phyloP scores from a whole-genome alignment of 139 green algal species.

The Closterium sp. region DNA sequence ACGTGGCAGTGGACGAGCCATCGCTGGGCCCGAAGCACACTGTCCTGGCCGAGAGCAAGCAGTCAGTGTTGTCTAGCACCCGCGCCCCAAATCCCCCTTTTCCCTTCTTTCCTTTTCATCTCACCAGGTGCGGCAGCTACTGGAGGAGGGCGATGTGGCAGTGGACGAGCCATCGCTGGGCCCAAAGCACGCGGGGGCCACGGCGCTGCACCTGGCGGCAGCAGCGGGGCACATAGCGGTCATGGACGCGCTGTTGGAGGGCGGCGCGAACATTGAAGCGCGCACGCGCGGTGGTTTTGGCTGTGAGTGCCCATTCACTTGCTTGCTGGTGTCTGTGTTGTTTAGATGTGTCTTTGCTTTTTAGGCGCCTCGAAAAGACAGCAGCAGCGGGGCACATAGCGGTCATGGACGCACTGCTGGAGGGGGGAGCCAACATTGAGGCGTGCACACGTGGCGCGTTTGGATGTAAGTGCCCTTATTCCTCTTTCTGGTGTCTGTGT shows the following conservation, averaged over 20 bases:
- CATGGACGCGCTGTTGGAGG: conserved; percentile 31
- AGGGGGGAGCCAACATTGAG: conserved; percentile 32
- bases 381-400: conserved; percentile 14
- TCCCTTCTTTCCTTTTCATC: too few relatives aligned
- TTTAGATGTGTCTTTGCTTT: too few relatives aligned
- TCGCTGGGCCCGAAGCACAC: conserved; percentile 7
- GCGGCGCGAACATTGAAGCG: conserved; percentile 34
- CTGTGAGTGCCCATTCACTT: conserved; percentile 14
- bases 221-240: conserved; percentile 21
- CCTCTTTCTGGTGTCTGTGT: too few relatives aligned
- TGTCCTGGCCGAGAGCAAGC: background rate
- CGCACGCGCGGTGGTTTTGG: conserved; percentile 12
- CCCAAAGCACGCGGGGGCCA: conserved; percentile 21
- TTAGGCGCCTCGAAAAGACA: conserved; percentile 16
- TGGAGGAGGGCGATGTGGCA: conserved; percentile 1
- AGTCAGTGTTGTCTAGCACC: too few relatives aligned
- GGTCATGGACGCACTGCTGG: conserved; percentile 29
- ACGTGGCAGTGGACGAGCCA: conserved; percentile 1
- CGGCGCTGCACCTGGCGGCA: conserved; percentile 33
- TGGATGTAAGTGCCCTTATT: conserved; percentile 20
- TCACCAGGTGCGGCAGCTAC: conserved; percentile 8
- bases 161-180: conserved; percentile 21
- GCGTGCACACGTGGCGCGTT: conserved; percentile 14
- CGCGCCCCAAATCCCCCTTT: too few relatives aligned
- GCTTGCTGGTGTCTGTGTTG: background rate